These are phyloP conservation scores for Neltuma alba DNA, from an alignment of 306 rosid species.

Conservation along the genomic window DNA sequence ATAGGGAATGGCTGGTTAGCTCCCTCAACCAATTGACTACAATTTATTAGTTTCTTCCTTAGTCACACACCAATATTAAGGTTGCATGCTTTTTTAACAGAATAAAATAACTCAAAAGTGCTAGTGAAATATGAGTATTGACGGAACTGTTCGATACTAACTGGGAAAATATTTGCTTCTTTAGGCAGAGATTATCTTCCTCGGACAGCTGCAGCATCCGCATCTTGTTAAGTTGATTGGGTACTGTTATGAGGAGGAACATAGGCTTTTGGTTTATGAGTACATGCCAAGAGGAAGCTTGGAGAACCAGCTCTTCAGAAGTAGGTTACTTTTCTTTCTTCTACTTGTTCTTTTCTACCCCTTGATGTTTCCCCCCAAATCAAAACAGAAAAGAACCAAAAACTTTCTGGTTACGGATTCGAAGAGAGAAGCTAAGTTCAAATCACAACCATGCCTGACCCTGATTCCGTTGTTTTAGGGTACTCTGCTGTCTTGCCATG, in stretches of 20 bases:
- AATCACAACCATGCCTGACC: background rate
- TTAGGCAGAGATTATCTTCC: constrained; percentile 79
- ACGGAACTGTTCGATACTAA: background rate
- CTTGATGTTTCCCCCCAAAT: background rate
- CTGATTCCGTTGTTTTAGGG: constrained; percentile 41
- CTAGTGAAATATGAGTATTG: background rate
- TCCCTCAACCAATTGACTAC: too few relatives aligned
- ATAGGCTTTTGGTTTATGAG: constrained; percentile 79
- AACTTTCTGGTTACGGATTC: background rate
- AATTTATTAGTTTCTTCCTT: background rate
- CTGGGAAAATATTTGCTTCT: constrained; percentile 23
- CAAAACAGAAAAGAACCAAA: background rate
- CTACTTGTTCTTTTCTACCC: background rate
- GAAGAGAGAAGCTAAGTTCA: background rate
- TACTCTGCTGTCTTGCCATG: constrained; percentile 70
- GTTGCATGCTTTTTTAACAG: background rate
- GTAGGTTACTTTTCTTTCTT: constrained; percentile 45
- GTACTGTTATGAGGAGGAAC: constrained; percentile 74
- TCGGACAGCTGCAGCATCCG: constrained; percentile 80
- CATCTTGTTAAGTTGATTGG: constrained; percentile 82
- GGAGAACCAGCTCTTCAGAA: constrained; percentile 70
- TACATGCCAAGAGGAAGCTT: constrained; percentile 79
- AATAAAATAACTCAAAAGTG: background rate
- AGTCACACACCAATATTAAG: constrained; percentile 9
- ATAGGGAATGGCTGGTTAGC: constrained; percentile 87